Percentiles rank a stretch among this genome's conserved stretches.
Conservation (phyloP, 768 basidiomycete species). For the Lentinus tigrinus region DNA sequence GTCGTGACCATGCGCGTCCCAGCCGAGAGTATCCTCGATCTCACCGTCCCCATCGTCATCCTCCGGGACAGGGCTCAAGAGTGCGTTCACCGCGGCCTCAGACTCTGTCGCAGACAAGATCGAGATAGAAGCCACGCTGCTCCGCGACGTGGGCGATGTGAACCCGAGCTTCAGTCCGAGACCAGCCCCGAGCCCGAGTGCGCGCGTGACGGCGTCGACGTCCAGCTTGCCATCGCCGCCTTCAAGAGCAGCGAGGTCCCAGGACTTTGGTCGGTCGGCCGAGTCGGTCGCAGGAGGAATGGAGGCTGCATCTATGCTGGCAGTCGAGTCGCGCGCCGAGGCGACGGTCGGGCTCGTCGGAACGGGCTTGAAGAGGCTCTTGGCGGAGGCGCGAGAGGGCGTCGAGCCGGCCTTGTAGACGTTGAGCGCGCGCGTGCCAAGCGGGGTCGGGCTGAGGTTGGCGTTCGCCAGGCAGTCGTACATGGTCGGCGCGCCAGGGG, state of each 20-base stretch:
- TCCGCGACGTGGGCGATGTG: neutral
- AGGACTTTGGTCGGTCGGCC: neutral
- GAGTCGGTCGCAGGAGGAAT: neutral
- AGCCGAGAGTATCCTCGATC: neutral
- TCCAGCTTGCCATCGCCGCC: constrained; percentile 24
- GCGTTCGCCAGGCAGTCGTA: neutral
- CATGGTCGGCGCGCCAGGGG: neutral
- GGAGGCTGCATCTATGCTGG: neutral
- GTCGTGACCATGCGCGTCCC: neutral
- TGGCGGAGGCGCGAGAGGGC: no score
- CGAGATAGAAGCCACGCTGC: neutral
- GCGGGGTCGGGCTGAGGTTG: neutral
- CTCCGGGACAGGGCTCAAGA: neutral
- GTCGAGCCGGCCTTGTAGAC: neutral
- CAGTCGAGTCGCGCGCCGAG: neutral
- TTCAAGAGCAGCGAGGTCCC: constrained; percentile 25
- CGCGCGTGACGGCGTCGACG: constrained; percentile 27
- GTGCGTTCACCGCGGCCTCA: neutral
- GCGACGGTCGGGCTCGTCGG: neutral
- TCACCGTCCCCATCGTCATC: neutral
- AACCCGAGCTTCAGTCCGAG: neutral
- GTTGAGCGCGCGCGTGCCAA: neutral
- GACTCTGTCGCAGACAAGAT: neutral
- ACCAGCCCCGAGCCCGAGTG: constrained; percentile 22
- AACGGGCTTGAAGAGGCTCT: neutral